These are phyloP conservation scores for Talaromyces wortmannii DNA, from an alignment of 495 filamentous ascomycete species.

Conservation along the genomic window DNA sequence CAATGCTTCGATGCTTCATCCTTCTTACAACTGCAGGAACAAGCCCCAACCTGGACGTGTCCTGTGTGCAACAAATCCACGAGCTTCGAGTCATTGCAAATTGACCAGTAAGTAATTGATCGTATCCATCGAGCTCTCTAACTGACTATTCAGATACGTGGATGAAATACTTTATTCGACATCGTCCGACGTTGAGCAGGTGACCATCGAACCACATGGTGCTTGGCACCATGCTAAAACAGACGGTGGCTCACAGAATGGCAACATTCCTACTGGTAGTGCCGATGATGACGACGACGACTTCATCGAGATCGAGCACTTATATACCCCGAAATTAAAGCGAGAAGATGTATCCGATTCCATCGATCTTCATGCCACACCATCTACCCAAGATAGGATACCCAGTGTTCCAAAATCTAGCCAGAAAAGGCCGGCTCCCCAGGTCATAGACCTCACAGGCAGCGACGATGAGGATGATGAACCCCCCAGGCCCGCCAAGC, in stretches of 20 bases:
- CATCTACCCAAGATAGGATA: slow-evolving; percentile 47
- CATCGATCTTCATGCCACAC: slow-evolving; percentile 39
- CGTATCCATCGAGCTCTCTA: background rate
- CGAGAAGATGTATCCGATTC: slow-evolving; percentile 29
- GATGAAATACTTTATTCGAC: slow-evolving; percentile 75
- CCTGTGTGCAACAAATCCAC: slow-evolving; percentile 84
- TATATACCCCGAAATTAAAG: slow-evolving; percentile 37
- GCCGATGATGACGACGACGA: slow-evolving; percentile 60
- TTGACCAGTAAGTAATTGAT: slow-evolving; percentile 68
- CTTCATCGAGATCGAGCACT: slow-evolving; percentile 59
- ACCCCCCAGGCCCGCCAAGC: slow-evolving; percentile 50
- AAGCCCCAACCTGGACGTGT: slow-evolving; percentile 91
- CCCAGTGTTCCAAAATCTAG: slow-evolving; percentile 30
- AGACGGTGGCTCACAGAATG: slow-evolving; percentile 23
- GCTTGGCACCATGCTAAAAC: slow-evolving; percentile 55
- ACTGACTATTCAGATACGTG: slow-evolving; percentile 63
- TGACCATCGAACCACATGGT: slow-evolving; percentile 84
- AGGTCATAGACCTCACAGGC: slow-evolving; percentile 74
- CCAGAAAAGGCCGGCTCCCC: slow-evolving; percentile 55
- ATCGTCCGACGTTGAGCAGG: slow-evolving; percentile 63
- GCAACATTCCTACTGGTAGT: slow-evolving; percentile 29
- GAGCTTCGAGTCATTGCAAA: slow-evolving; percentile 70
- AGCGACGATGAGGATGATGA: slow-evolving; percentile 73
- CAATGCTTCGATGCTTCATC: slow-evolving; percentile 95
- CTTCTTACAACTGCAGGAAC: slow-evolving; percentile 89